These are phyloP conservation scores for Abrus precatorius DNA, from an alignment of 306 rosid genomes.

Conservation along the genomic window DNA sequence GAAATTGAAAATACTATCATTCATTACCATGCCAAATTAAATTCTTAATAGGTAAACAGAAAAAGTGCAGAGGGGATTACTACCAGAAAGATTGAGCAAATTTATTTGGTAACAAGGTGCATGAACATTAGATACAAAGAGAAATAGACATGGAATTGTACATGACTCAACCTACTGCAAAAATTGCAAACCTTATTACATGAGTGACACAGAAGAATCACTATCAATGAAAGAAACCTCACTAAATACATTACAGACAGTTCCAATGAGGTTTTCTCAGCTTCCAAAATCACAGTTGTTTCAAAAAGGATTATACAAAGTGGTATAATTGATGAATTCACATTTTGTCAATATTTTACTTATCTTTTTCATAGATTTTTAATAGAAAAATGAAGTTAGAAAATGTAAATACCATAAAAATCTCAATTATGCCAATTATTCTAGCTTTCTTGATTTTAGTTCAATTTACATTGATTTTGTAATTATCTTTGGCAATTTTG, in stretches of 20 bases:
- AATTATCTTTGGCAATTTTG: too few species aligned
- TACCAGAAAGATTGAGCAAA: not conserved
- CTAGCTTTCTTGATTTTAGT: too few species aligned
- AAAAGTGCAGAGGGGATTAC: not conserved
- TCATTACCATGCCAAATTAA: not conserved
- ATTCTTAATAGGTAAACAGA: not conserved
- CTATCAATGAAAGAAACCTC: not conserved
- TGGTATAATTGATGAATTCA: too few species aligned
- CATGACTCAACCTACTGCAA: not conserved
- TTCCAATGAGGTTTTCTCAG: not conserved
- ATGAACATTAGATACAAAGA: not conserved
- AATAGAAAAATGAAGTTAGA: too few species aligned
- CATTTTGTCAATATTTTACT: too few species aligned
- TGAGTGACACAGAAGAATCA: not conserved
- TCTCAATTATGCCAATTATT: too few species aligned
- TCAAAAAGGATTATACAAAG: too few species aligned
- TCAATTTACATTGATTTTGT: too few species aligned
- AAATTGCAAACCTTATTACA: not conserved
- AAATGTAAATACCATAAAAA: too few species aligned
- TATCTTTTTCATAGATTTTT: too few species aligned
- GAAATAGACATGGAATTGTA: not conserved
- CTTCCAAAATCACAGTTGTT: too few species aligned
- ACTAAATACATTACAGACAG: not conserved
- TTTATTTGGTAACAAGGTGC: not conserved
- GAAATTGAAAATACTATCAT: conserved; percentile 6